Evolutionary conservation across 208 protist species (phyloP).

Genomic region (Eutreptiella sp.): DNA sequence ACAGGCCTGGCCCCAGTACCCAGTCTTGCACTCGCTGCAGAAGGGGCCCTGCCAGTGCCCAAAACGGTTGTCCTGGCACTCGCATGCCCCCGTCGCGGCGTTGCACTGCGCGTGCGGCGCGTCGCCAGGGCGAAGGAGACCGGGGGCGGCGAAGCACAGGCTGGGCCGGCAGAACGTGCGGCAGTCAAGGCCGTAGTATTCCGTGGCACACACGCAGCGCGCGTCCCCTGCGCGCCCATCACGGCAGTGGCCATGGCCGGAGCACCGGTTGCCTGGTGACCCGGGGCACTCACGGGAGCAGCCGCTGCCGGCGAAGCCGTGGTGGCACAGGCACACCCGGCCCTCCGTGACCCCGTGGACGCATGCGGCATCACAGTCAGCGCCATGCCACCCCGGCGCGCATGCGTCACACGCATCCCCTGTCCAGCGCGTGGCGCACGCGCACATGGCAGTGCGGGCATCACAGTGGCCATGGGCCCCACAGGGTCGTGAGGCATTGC

Average conservation of each 20-base stretch:
- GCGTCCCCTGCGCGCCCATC: constrained; percentile 14
- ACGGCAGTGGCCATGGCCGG: constrained; percentile 12
- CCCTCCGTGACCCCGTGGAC: too few relatives aligned
- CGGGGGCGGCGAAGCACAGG: not conserved
- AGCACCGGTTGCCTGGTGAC: constrained; percentile 20
- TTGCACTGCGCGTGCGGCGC: constrained; percentile 30
- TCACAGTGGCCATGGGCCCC: too few relatives aligned
- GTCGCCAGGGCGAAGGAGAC: too few relatives aligned
- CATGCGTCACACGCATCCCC: constrained; percentile 1
- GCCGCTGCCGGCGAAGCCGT: constrained; percentile 1
- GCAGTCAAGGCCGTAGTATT: constrained; percentile 22
- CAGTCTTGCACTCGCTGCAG: too few relatives aligned
- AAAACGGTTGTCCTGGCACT: too few relatives aligned
- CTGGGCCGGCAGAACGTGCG: constrained; percentile 1
- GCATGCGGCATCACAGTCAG: not conserved
- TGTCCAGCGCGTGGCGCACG: constrained; percentile 4
- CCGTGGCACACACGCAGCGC: constrained; percentile 13
- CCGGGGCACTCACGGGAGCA: constrained; percentile 14
- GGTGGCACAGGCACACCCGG: constrained; percentile 6
- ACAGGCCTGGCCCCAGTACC: too few relatives aligned
- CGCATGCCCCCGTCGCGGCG: constrained; percentile 24
- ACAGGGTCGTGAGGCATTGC: too few relatives aligned
- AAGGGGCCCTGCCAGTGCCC: too few relatives aligned
- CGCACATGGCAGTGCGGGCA: constrained; percentile 3
- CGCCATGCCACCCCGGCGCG: not conserved